These are phyloP conservation scores for Penicillium sp. DNA, from an alignment of 2,329 filamentous ascomycete species.

Conservation along the genomic window DNA sequence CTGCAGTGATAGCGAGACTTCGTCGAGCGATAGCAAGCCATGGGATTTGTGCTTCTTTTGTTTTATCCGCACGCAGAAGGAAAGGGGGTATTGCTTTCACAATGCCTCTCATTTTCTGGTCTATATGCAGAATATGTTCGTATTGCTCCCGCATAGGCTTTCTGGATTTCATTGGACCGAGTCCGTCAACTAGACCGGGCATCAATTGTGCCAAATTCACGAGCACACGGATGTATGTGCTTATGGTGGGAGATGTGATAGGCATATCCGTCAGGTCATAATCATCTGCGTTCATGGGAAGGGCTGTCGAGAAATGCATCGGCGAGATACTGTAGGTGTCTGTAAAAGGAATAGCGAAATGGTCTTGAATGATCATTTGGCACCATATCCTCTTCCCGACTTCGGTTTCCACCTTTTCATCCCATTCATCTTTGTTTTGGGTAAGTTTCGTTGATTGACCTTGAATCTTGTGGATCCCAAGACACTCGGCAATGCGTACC, in stretches of 20 bases:
- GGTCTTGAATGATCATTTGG: slow-evolving; percentile 40
- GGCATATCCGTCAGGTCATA: slow-evolving; percentile 25
- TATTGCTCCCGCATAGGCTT: slow-evolving; percentile 38
- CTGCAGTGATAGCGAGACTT: slow-evolving; percentile 39
- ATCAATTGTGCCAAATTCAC: slow-evolving; percentile 35
- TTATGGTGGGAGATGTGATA: slow-evolving; percentile 20
- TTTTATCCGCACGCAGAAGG: slow-evolving; percentile 27
- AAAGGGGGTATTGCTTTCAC: slow-evolving; percentile 33
- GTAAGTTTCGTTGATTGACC: slow-evolving; percentile 8
- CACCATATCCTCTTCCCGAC: slow-evolving; percentile 39
- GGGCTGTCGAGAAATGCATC: slow-evolving; percentile 32
- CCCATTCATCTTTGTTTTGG: slow-evolving; percentile 21
- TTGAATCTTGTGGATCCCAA: slow-evolving; percentile 28
- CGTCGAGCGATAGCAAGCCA: slow-evolving; percentile 38
- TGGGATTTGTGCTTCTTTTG: slow-evolving; percentile 29
- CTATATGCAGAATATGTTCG: slow-evolving; percentile 35
- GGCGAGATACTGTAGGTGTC: slow-evolving; percentile 40
- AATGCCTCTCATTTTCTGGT: slow-evolving; percentile 34
- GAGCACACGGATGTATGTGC: slow-evolving; percentile 30
- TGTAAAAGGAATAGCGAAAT: slow-evolving; percentile 38
- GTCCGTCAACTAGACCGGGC: slow-evolving; percentile 33
- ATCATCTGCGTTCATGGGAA: slow-evolving; percentile 38
- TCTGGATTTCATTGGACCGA: slow-evolving; percentile 32
- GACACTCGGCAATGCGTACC: slow-evolving; percentile 37
- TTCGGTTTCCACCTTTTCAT: slow-evolving; percentile 30